phyloP scores from a whole-genome alignment of 768 basidiomycete species.

The Lanmaoa pseudosensibilis region DNA sequence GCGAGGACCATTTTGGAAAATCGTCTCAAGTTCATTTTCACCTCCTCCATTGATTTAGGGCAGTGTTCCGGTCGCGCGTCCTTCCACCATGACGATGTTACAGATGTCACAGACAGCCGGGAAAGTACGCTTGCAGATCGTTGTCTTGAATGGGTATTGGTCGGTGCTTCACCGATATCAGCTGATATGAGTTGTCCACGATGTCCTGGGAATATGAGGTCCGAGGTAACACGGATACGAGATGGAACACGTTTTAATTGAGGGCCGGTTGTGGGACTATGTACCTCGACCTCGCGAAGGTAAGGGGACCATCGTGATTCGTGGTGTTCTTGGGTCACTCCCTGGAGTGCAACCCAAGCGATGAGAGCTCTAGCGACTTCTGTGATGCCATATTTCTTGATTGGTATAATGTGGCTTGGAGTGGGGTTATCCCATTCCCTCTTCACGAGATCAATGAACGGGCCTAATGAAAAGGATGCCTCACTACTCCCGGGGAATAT shows the following conservation, averaged over 20 bases:
- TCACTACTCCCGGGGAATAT: slow-evolving; percentile 77
- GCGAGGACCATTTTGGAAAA: slow-evolving; percentile 82
- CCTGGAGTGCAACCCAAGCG: slow-evolving; percentile 79
- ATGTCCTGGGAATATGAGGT: slow-evolving; percentile 64
- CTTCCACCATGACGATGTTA: slow-evolving; percentile 26
- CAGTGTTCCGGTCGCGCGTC: slow-evolving; percentile 24
- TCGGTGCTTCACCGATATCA: slow-evolving; percentile 68
- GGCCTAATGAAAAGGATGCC: slow-evolving; percentile 76
- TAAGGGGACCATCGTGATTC: slow-evolving; percentile 67
- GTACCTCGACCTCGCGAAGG: slow-evolving; percentile 65
- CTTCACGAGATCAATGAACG: slow-evolving; percentile 78
- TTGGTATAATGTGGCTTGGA: slow-evolving; percentile 53
- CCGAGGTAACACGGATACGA: slow-evolving; percentile 71
- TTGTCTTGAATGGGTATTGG: slow-evolving; percentile 30
- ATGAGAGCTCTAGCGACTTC: slow-evolving; percentile 70
- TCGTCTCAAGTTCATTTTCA: slow-evolving; percentile 71
- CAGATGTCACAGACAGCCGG: slow-evolving; percentile 28
- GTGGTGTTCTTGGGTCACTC: slow-evolving; percentile 79
- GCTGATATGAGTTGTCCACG: slow-evolving; percentile 77
- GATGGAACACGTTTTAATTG: slow-evolving; percentile 41
- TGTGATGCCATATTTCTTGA: slow-evolving; percentile 59
- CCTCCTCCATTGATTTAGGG: slow-evolving; percentile 42
- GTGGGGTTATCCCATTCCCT: slow-evolving; percentile 68
- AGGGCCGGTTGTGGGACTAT: slow-evolving; percentile 40
- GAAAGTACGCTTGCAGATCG: slow-evolving; percentile 31